phyloP scores from a whole-genome alignment of 2,329 filamentous ascomycete genomes.

The Penicillium freii region DNA sequence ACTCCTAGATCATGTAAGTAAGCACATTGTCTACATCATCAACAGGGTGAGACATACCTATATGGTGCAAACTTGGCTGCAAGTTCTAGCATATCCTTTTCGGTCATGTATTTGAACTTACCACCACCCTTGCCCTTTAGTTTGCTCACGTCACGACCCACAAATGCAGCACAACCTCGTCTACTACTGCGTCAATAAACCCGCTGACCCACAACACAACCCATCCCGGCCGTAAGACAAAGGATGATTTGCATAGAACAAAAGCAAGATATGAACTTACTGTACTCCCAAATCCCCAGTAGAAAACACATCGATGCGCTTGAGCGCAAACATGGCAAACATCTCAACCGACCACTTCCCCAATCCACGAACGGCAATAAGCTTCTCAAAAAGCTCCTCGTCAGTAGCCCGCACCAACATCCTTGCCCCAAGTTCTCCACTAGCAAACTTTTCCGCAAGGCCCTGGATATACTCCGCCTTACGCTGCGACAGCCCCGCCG shows the following conservation, averaged over 20 bases:
- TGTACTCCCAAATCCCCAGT: constrained; percentile 92
- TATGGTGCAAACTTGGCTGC: constrained; percentile 81
- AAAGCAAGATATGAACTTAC: constrained; percentile 41
- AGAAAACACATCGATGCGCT: constrained; percentile 90
- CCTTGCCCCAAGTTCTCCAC: constrained; percentile 69
- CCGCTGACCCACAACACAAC: not conserved
- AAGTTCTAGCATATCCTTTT: constrained; percentile 84
- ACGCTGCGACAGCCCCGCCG: constrained; percentile 84
- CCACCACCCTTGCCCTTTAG: constrained; percentile 74
- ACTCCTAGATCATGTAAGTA: constrained; percentile 54
- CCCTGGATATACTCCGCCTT: constrained; percentile 95
- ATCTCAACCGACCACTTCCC: constrained; percentile 94
- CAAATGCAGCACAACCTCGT: constrained; percentile 84
- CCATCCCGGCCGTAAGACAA: too few relatives aligned
- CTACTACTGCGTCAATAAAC: constrained; percentile 33
- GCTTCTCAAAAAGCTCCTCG: constrained; percentile 76
- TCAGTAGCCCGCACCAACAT: constrained; percentile 78
- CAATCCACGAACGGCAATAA: constrained; percentile 82
- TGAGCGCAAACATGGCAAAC: constrained; percentile 95
- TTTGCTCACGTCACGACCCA: constrained; percentile 78
- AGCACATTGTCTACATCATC: constrained; percentile 9
- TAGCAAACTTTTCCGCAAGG: constrained; percentile 75
- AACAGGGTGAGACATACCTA: constrained; percentile 47
- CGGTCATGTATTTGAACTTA: constrained; percentile 98
- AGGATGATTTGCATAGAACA: not conserved